These are phyloP conservation scores for Cochliopodium minus DNA, from an alignment of 208 protist genomes.

Conservation along the genomic window DNA sequence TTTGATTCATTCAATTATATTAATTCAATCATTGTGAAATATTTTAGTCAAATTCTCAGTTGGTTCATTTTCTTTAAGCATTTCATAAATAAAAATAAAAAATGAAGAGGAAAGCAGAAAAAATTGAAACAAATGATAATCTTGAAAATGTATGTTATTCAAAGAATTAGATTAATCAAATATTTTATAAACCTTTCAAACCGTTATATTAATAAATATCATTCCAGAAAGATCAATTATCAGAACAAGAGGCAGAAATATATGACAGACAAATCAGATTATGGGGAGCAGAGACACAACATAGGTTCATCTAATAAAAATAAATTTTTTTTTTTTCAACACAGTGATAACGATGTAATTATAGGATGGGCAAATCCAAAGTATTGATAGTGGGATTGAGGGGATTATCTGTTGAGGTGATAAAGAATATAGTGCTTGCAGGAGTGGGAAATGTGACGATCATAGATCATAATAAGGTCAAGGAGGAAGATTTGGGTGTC, in stretches of 20 bases:
- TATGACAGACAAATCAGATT: constrained; percentile 75
- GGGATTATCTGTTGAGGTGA: constrained; percentile 44
- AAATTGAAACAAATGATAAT: too few relatives aligned
- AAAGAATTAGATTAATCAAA: too few relatives aligned
- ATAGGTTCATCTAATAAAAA: too few relatives aligned
- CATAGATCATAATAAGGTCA: constrained; percentile 9
- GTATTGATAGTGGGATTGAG: constrained; percentile 38
- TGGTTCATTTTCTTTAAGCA: too few relatives aligned
- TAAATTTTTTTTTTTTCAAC: background rate
- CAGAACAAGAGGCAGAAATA: background rate
- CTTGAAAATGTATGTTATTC: too few relatives aligned
- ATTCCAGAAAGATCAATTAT: background rate
- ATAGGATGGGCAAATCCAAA: constrained; percentile 41
- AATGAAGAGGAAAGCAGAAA: too few relatives aligned
- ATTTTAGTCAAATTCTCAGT: too few relatives aligned
- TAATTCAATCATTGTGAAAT: too few relatives aligned
- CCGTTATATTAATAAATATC: too few relatives aligned
- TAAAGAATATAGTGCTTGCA: constrained; percentile 68
- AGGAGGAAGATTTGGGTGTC: constrained; percentile 8
- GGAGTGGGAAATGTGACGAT: constrained; percentile 43
- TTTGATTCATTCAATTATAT: too few relatives aligned
- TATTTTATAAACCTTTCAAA: too few relatives aligned
- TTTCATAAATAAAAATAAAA: too few relatives aligned
- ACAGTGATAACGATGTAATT: background rate
- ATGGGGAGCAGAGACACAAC: constrained; percentile 64